Evolutionary conservation across 306 rosid species (phyloP).

Genomic region (Luffa acutangula): DNA sequence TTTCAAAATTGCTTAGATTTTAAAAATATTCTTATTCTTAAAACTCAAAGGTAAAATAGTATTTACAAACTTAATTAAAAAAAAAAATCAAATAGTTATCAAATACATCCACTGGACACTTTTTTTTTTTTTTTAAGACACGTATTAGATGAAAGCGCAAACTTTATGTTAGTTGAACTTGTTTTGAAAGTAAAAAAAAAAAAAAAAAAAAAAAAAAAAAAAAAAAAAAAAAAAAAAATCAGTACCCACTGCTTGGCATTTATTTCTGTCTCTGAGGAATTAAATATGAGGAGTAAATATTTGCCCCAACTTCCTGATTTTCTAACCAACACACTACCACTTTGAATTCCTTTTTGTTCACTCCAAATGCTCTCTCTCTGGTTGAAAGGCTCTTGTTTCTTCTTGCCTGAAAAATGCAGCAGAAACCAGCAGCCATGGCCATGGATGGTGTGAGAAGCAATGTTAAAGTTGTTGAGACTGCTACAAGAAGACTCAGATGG

Average conservation of each 20-base stretch:
- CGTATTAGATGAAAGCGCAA: too few relatives aligned
- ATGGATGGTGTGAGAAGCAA: constrained; percentile 26
- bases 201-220: too few relatives aligned
- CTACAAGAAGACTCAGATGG: neutral
- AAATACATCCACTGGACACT: too few relatives aligned
- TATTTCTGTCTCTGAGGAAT: neutral
- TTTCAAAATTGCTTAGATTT: too few relatives aligned
- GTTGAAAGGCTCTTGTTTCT: neutral
- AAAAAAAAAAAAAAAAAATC: neutral
- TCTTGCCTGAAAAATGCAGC: neutral
- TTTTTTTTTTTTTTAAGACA: too few relatives aligned
- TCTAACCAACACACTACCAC: neutral
- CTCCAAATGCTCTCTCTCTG: neutral
- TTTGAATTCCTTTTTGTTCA: neutral
- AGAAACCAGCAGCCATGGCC: neutral
- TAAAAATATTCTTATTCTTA: too few relatives aligned
- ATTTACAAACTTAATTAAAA: too few relatives aligned
- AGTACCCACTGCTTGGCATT: neutral
- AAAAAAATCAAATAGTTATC: too few relatives aligned
- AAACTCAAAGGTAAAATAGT: too few relatives aligned
- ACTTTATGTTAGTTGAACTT: too few relatives aligned
- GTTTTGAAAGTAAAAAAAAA: too few relatives aligned
- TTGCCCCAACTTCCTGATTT: constrained; percentile 5
- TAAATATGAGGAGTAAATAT: neutral
- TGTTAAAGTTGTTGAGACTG: constrained; percentile 25